Base-by-base conservation (phyloP, 768 basidiomycete genomes). In the Termitomyces sp. region DNA sequence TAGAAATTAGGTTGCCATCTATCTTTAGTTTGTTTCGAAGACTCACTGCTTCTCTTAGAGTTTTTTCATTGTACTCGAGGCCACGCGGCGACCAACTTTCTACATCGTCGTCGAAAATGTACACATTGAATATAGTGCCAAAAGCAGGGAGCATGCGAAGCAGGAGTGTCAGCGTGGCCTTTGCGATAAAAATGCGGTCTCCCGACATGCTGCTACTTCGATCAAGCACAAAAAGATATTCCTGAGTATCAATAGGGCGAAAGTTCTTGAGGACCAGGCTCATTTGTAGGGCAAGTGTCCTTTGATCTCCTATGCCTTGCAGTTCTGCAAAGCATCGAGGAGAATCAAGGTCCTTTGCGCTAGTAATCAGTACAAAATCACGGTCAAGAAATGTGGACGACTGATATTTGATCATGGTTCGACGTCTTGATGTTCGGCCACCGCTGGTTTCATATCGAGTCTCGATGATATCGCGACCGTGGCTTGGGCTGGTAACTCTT, bases 161-260 rank as follows among this genome's bases (percentile, higher is more conserved):
- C 0, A 87, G 62, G 58, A 80, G 69, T 0, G 46, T 45, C 32
- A 85, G 65, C 0, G 81, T 78, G 30, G 64, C 55, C 57, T 77
- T 82, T 7, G 82, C 81, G 2, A 70, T 75, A 35, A 71, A 70
- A 2, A 84, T 78, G 5, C 77, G 62, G 11, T 9, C 19, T 5
- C 43, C 65, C 0, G 0, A 0, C 85, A 86, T 86, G 48, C 80
- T 83, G 0, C 79, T 77, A 19, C 78, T 82, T 45, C 83, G 69
- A 58, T 87, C 84, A 11, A 87, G 68, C 7, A 87, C 54, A 57
- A 87, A 87, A 0, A 87, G 67, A 53, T 79, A 86, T 55, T 86
- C 84, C 50, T 83, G 82, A 0, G 68, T 62, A 11, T 56, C 55
- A 1, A 81, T 61, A 1, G 71, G 70, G 1, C 75, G 73, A 3